Conservation (phyloP, 2,329 filamentous ascomycete genomes). For the Phaeosphaeriaceae sp. region DNA sequence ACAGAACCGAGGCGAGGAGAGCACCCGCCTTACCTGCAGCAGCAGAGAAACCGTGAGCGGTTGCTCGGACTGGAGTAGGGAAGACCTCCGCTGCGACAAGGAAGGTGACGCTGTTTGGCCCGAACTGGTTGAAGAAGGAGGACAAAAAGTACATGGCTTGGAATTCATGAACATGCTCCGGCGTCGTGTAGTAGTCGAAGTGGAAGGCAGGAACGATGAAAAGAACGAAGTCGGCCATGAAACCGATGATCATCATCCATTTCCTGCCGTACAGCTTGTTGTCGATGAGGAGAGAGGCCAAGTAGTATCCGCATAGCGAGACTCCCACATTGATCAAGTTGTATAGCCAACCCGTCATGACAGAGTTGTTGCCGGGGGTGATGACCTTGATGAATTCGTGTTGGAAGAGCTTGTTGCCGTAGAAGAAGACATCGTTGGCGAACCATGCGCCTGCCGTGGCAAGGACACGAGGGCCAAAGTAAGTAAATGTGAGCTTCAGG, state of each 20-base stretch:
- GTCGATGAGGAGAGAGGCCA: constrained; percentile 87
- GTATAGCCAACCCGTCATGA: constrained; percentile 91
- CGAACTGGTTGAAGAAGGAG: constrained; percentile 99
- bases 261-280: constrained; percentile 97
- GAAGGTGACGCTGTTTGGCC: constrained; percentile 96
- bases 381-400: constrained; percentile 86
- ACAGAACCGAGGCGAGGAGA: constrained; percentile 83
- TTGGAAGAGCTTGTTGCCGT: constrained; percentile 98
- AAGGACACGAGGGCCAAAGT: constrained; percentile 86
- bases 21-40: constrained; percentile 89
- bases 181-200: constrained; percentile 80
- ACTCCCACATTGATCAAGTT: constrained; percentile 91
- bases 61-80: constrained; percentile 90
- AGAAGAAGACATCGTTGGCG: constrained; percentile 98
- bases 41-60: constrained; percentile 93
- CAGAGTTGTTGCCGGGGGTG: constrained; percentile 69
- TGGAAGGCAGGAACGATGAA: constrained; percentile 92
- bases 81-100: constrained; percentile 96
- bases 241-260: constrained; percentile 94
- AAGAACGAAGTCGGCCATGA: constrained; percentile 90
- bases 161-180: constrained; percentile 80
- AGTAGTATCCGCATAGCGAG: constrained; percentile 86
- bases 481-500: constrained; percentile 75
- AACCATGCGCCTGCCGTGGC: constrained; percentile 93
- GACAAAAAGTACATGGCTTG: constrained; percentile 98